Evolutionary conservation across 192 early-diverging fungal species (phyloP), one percentile per base, ranked within the genome.

Genomic region (Rhizophagus prolifer): DNA sequence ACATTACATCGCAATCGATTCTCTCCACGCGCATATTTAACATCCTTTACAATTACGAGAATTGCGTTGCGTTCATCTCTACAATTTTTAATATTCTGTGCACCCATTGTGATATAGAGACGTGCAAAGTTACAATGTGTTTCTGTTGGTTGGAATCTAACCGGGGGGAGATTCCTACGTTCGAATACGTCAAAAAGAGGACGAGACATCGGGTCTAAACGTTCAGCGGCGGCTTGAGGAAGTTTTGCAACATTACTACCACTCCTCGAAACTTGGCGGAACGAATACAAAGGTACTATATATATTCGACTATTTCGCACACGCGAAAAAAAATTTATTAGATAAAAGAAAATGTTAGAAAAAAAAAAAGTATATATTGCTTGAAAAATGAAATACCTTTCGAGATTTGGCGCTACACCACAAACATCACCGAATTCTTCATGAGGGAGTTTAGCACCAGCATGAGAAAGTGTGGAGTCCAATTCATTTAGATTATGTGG

Each of bases 1-100:
- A 71, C 79, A 26, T 74, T 76, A 36, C 74, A 79, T 16, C 60
- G 67, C 36, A 84, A 50, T 28, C 23, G 16, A 14, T 66, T 26
- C 13, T 26, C 34, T 26, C 9, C 16, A 21, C 41, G 46, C 19
- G 46, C 36, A 38, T 28, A 76, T 10, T 13, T 8, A 0, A 76
- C 31, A 30, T 59, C 28, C 14, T 58, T 61, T 9, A 76, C n/a
- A 7, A 76, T 65, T 21, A 76, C 16, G 8, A 76, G 44, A 41
- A 76, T 36, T 47, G 74, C 36, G 21, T 76, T 41, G 23, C 28
- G 34, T 8, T 50, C 44, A 47, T 76, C 74, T 34, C 74, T 30
- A 66, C 74, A 76, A 9, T 59, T 8, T 64, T 47, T 25, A 30
- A 72, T 50, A 13, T 38, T 36, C 16, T 36, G 64, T 21, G 28